Evolutionary conservation across 805 yeast species (phyloP), one percentile per base, ranked within the genome.

Genomic region (Candida ponderosae): DNA sequence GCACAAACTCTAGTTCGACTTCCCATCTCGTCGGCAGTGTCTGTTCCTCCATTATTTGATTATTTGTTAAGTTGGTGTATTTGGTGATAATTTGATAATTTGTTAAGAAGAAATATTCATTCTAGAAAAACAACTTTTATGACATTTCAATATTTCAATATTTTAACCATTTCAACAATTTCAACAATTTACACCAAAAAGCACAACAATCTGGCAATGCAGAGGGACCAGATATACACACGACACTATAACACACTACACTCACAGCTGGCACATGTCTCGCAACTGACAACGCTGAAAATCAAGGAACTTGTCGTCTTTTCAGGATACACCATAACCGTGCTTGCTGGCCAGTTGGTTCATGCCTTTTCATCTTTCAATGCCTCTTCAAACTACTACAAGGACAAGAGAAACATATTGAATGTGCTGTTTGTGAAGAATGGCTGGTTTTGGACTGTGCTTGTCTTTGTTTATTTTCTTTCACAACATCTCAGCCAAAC

Each of bases 381-480:
- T 18, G 20, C 32, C 2, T 39, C 33, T 4, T 33, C 34, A 1
- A 50, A 45, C 32, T 51, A 53, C 42, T 70, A 21, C 56, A 65
- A 58, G 65, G 65, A 77, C 39, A 87, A 85, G 60, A 68, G 72
- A 35, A 87, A 86, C 53, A 24, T 87, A 15, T 53, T 89, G 42
- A 90, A 90, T 57, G 70, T 69, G 17, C 33, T 71, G 6, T 85
- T 93, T 54, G 96, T 90, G 29, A 93, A 90, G 51, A 70, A 69
- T 19, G 97, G 97, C 2, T 93, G 97, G 97, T 68, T 76, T 14
- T 93, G 97, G 97, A 88, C 95, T 1, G 57, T 76, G 0, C 5
- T 71, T 4, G 67, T 68, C 4, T 68, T 61, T 18, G 19, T 9
- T 49, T 70, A 35, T 23, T 47, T 48, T 28, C 29, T 41, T 14